phyloP scores from a whole-genome alignment of 495 filamentous ascomycete genomes.

The Cenococcum geophilum region DNA sequence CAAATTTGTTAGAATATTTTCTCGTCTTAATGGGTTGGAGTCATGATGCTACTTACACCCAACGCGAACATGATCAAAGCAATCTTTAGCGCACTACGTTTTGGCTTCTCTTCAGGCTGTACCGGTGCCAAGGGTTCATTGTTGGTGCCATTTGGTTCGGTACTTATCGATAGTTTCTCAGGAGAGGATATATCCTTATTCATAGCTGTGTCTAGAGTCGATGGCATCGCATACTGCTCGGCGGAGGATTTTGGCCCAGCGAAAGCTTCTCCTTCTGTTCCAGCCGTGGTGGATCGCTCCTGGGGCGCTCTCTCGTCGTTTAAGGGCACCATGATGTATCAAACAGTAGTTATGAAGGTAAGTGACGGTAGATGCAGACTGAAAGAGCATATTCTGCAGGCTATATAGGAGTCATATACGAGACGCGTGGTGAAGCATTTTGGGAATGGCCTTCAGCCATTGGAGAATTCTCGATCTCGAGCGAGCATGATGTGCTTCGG shows the following conservation, averaged over 20 bases:
- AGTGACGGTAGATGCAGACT: not conserved
- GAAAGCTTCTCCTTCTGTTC: not conserved
- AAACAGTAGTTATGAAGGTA: not conserved
- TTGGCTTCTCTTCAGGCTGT: slow-evolving; percentile 13
- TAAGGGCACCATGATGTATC: not conserved
- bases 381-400: not conserved
- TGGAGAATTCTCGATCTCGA: not conserved
- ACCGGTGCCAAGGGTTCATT: not conserved
- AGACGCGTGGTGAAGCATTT: not conserved
- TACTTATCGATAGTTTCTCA: not conserved
- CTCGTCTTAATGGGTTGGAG: not conserved
- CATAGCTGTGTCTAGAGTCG: not conserved
- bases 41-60: slow-evolving; percentile 13
- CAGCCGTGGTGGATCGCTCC: not conserved
- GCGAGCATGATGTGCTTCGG: not conserved
- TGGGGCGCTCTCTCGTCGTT: not conserved
- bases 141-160: slow-evolving; percentile 1
- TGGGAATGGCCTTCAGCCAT: not conserved
- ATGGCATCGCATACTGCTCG: not conserved
- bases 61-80: slow-evolving; percentile 39
- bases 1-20: not conserved
- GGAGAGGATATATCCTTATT: not conserved
- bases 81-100: slow-evolving; percentile 36
- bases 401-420: not conserved
- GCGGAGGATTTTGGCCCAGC: not conserved